Evolutionary conservation across 2,329 filamentous ascomycete species (phyloP).

Genomic region (Byssothecium circinans): DNA sequence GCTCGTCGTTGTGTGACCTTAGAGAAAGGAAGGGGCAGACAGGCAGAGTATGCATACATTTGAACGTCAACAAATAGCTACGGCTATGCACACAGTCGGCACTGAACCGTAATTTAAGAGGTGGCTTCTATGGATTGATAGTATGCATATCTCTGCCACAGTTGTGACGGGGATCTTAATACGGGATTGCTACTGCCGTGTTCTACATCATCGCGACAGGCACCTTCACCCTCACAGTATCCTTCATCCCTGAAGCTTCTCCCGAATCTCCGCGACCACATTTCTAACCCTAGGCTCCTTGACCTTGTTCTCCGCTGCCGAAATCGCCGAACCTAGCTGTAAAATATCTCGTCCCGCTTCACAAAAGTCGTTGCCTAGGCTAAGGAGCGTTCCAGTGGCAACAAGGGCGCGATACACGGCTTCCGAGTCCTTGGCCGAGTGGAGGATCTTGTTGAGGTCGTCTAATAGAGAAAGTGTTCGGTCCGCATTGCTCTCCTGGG

Average conservation of each 20-base stretch:
- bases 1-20: no score
- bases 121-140: no score
- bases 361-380: slow-evolving; percentile 62
- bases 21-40: no score
- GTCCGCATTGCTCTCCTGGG: slow-evolving; percentile 52
- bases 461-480: slow-evolving; percentile 59
- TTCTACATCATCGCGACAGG: no score
- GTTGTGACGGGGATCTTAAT: no score
- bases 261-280: slow-evolving; percentile 62
- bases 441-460: slow-evolving; percentile 64
- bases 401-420: slow-evolving; percentile 81
- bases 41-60: no score
- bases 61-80: no score
- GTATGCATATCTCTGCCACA: no score
- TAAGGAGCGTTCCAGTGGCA: slow-evolving; percentile 76
- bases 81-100: no score
- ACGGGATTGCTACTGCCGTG: no score
- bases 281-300: slow-evolving; percentile 64
- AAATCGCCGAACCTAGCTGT: slow-evolving; percentile 53
- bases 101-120: no score
- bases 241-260: slow-evolving; percentile 43
- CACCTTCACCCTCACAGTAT: neutral
- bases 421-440: slow-evolving; percentile 73
- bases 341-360: slow-evolving; percentile 61
- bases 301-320: slow-evolving; percentile 53